A percentile compares a stretch with the other conserved stretches of the same genome.
These are phyloP conservation scores for Panicum virgatum DNA, from an alignment of 202 grass and related monocot genomes.

Conservation along the genomic window DNA sequence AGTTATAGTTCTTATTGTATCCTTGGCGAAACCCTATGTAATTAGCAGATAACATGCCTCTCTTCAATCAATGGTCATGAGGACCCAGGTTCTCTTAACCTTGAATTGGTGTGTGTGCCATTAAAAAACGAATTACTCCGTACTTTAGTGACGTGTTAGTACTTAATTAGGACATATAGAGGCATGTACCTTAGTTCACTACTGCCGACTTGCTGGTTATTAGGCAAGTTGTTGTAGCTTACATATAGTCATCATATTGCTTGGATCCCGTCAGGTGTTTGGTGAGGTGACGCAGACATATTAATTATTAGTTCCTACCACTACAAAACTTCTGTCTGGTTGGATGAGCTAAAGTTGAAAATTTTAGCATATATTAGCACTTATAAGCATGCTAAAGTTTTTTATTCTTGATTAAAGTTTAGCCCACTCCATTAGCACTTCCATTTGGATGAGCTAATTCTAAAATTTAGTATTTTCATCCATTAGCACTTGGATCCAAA, in stretches of 20 bases:
- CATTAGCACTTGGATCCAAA: too few species aligned
- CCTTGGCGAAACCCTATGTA: too few species aligned
- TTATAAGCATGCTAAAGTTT: too few species aligned
- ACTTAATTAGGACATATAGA: too few species aligned
- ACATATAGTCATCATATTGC: background rate
- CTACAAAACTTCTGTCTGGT: too few species aligned
- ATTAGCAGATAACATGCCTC: background rate
- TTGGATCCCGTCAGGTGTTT: conserved; percentile 17
- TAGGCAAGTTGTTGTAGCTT: background rate
- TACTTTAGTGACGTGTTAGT: background rate
- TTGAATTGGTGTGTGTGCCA: background rate
- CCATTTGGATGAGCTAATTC: too few species aligned
- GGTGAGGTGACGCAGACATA: background rate
- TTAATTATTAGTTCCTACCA: background rate
- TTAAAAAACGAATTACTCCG: background rate
- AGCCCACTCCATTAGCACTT: too few species aligned
- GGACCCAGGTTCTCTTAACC: background rate
- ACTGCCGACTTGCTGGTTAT: background rate
- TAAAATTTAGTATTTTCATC: too few species aligned
- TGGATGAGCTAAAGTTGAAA: too few species aligned
- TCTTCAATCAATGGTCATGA: background rate
- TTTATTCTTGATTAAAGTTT: too few species aligned
- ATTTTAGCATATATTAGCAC: too few species aligned
- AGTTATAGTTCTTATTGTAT: too few species aligned
- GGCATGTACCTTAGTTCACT: background rate